These are phyloP conservation scores for Aechmea fasciata DNA, from an alignment of 176 grass and related monocot species.

Conservation along the genomic window DNA sequence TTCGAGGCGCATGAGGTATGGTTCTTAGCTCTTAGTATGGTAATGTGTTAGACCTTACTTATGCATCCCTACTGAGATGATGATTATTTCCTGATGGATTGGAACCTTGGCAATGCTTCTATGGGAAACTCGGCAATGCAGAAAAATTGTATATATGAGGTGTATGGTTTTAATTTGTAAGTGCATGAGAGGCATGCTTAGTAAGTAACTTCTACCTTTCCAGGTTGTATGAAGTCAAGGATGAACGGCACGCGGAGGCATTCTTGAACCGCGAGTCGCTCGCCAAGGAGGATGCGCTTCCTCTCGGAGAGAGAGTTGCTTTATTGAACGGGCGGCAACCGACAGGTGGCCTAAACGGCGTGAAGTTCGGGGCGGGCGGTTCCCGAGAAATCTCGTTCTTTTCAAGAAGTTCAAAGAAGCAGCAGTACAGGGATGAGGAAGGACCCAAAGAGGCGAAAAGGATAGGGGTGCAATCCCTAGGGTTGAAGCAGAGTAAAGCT, in stretches of 20 bases:
- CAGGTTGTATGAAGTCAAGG: conserved; percentile 91
- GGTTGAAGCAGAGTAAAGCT: conserved; percentile 55
- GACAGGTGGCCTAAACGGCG: conserved; percentile 18
- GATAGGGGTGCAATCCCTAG: conserved; percentile 50
- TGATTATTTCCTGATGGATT: background rate
- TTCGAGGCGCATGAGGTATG: conserved; percentile 63
- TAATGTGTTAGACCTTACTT: conserved; percentile 4
- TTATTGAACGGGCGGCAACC: conserved; percentile 31
- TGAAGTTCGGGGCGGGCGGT: conserved; percentile 70
- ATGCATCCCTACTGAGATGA: background rate
- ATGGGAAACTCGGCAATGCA: too few species aligned
- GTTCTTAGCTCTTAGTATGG: background rate
- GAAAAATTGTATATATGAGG: background rate
- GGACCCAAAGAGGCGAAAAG: conserved; percentile 35
- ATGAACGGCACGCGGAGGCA: conserved; percentile 76
- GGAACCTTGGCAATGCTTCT: background rate
- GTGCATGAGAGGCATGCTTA: conserved; percentile 15
- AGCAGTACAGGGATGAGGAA: conserved; percentile 26
- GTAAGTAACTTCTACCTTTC: conserved; percentile 5
- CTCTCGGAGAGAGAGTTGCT: conserved; percentile 52
- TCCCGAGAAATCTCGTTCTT: conserved; percentile 59
- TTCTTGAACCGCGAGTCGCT: conserved; percentile 59
- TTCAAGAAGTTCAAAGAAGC: conserved; percentile 38
- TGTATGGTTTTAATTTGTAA: background rate
- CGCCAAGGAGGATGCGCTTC: conserved; percentile 46